Evolutionary conservation across 2,329 filamentous ascomycete species (phyloP), one percentile per base, ranked within the genome.

Genomic region (Westerdykella ornata): DNA sequence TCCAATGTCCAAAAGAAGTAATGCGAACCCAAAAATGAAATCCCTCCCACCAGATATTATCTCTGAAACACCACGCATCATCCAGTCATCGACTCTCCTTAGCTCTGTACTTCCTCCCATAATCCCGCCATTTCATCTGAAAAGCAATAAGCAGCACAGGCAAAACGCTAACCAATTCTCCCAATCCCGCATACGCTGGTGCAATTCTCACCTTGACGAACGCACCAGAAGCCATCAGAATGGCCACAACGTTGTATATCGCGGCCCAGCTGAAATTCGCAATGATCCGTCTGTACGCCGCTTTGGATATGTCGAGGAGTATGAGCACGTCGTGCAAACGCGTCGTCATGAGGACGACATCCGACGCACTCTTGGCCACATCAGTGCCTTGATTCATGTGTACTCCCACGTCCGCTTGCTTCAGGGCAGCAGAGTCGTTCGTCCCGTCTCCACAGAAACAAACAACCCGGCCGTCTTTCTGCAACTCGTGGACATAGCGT

Each of bases 361-460:
- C 83, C 0, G 85, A 81, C 0, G 82, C 81, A 2, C 71, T 73
- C 40, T 77, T 70, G 0, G 85, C 81, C 1, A 88, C 71, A 42
- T 88, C 84, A 6, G 48, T 53, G 28, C 47, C 70, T 42, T 69
- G 72, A 44, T 75, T 76, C 58, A 90, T 77, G 49, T 86, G 82
- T 0, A 88, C 70, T 19, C 86, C 86, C 19, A 90, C 74, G 5
- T 75, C 76, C 1, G 86, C 83, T 56, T 81, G 77, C 0, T 83
- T 79, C 2, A 90, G 72, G 0, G 85, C 85, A 2, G 78, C 72
- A 0, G 85, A 82, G 54, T 90, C 85, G 59, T 90, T 90, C 12
- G 83, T 88, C 1, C 86, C 86, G 52, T 90, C 85, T 26, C 85
- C 85, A 38, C 77, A 75, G 62, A 90, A 89, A 5, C 88, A 62